Percentiles rank a stretch among this genome's conserved stretches.
These are phyloP conservation scores for Cornus kousa DNA, from an alignment of 148 eudicot genomes.

Conservation along the genomic window DNA sequence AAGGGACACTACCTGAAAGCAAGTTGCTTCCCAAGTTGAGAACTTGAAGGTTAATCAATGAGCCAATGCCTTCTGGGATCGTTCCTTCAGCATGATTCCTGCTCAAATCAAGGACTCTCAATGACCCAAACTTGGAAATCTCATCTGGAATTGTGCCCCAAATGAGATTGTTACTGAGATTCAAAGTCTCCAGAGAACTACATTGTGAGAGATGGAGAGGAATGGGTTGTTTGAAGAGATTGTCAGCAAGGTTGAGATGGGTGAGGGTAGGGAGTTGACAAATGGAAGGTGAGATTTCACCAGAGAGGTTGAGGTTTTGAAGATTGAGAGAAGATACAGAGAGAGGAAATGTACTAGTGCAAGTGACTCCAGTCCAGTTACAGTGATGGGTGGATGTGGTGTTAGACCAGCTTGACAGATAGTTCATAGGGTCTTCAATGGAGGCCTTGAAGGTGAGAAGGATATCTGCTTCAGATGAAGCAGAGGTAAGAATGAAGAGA, in stretches of 20 bases:
- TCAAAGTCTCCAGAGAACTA: constrained; percentile 45
- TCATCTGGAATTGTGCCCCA: constrained; percentile 86
- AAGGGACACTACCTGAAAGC: constrained; percentile 62
- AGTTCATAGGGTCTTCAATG: constrained; percentile 59
- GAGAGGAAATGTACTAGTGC: constrained; percentile 34
- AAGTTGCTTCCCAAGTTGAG: constrained; percentile 72
- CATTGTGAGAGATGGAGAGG: constrained; percentile 82
- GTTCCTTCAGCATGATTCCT: constrained; percentile 65
- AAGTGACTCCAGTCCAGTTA: constrained; percentile 76
- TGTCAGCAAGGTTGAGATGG: constrained; percentile 68
- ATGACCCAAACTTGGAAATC: constrained; percentile 62
- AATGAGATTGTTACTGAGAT: constrained; percentile 72
- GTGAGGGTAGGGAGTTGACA: constrained; percentile 49
- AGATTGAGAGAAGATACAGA: constrained; percentile 53
- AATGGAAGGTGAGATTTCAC: constrained; percentile 64
- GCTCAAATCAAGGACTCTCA: constrained; percentile 70
- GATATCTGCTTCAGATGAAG: constrained; percentile 50
- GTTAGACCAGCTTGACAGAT: constrained; percentile 70
- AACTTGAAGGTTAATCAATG: constrained; percentile 46
- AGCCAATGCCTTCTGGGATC: constrained; percentile 70
- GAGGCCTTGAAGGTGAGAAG: constrained; percentile 70
- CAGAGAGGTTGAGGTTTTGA: constrained; percentile 74
- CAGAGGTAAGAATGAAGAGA: constrained; percentile 20
- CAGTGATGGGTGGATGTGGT: constrained; percentile 47
- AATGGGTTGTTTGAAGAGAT: constrained; percentile 68